Percentiles rank a stretch among this genome's conserved stretches.
These are phyloP conservation scores for Jackrogersella minutella DNA, from an alignment of 495 filamentous ascomycete species.

Conservation along the genomic window DNA sequence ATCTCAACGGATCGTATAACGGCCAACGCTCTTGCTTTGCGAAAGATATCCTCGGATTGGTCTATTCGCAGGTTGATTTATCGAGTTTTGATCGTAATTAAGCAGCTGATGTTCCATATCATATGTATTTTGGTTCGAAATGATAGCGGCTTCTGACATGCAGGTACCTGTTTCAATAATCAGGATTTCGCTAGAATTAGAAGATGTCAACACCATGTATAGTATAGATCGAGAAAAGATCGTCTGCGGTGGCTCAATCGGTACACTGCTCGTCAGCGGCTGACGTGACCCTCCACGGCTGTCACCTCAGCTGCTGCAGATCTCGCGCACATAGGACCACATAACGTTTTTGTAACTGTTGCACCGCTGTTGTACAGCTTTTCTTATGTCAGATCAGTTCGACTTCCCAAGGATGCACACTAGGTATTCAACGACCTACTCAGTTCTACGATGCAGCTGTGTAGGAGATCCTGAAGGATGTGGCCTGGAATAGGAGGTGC, in stretches of 20 bases:
- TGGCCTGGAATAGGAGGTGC: conserved; percentile 2
- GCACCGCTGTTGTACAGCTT: not conserved
- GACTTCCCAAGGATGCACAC: too few species aligned
- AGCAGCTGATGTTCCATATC: too few species aligned
- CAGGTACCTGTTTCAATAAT: conserved; percentile 8
- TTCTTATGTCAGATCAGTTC: conserved; percentile 2
- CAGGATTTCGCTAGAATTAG: not conserved
- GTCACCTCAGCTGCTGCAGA: conserved; percentile 13
- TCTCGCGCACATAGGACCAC: conserved; percentile 2
- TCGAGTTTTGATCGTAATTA: too few species aligned
- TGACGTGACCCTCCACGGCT: conserved; percentile 10
- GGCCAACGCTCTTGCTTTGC: not conserved
- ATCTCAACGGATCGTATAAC: not conserved
- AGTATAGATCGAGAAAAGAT: not conserved
- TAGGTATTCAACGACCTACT: too few species aligned
- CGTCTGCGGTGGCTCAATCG: not conserved
- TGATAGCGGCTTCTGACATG: not conserved
- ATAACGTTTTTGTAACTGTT: not conserved
- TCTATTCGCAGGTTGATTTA: not conserved
- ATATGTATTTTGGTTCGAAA: too few species aligned
- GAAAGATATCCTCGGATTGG: not conserved
- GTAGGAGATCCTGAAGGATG: not conserved
- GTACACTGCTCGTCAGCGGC: conserved; percentile 16
- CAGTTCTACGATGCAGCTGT: too few species aligned
- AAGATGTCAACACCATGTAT: conserved; percentile 2